These are phyloP conservation scores for Panicum virgatum DNA, from an alignment of 202 grass and related monocot genomes.

Conservation along the genomic window DNA sequence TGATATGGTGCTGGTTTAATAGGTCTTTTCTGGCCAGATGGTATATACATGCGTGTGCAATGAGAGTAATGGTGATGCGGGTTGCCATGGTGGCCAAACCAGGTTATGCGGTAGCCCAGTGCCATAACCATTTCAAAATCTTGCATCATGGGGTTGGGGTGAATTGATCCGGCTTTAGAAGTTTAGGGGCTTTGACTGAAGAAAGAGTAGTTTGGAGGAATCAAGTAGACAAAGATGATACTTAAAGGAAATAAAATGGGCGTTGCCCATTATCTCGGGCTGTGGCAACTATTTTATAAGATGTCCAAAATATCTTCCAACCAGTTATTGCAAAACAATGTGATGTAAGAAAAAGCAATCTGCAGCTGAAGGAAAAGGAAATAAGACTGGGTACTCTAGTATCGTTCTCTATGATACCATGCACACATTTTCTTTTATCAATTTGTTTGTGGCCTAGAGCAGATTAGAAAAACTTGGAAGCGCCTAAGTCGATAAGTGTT, in stretches of 20 bases:
- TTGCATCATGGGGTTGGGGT: neutral
- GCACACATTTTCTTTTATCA: neutral
- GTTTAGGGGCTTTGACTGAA: neutral
- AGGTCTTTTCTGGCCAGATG: neutral
- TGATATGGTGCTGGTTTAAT: neutral
- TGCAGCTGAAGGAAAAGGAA: slow-evolving; percentile 16
- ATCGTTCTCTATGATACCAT: neutral
- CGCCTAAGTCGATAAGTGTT: neutral
- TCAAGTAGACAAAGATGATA: neutral
- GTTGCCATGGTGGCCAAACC: neutral
- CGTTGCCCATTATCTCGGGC: neutral
- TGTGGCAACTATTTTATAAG: neutral
- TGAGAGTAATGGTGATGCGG: neutral
- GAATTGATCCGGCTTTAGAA: neutral
- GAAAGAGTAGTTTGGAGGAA: neutral
- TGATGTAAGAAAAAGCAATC: slow-evolving; percentile 5
- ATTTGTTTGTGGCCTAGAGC: slow-evolving; percentile 23
- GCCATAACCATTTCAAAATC: slow-evolving; percentile 1
- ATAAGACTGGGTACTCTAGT: neutral
- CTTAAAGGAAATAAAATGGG: neutral
- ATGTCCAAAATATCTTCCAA: slow-evolving; percentile 18
- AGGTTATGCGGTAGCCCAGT: neutral
- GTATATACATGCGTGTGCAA: neutral
- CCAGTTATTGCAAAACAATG: slow-evolving; percentile 17
- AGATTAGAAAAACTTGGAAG: slow-evolving; percentile 21